Evolutionary conservation across 2,329 filamentous ascomycete species (phyloP).

Genomic region (Clonostachys byssicola): DNA sequence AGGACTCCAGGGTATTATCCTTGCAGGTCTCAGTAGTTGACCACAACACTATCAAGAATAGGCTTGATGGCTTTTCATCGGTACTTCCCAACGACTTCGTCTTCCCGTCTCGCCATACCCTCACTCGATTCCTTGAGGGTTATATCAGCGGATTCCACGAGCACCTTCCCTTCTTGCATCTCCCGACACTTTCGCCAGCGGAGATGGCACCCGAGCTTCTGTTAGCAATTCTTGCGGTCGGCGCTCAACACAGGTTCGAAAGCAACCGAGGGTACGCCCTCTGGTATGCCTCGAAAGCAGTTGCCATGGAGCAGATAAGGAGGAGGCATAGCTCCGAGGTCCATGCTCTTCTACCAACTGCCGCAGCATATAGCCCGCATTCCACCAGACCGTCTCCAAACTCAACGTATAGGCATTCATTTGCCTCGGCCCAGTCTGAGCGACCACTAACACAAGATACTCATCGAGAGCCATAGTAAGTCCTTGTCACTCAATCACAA

Average conservation of each 20-base stretch:
- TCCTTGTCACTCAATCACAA: slow-evolving; percentile 1
- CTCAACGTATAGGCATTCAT: slow-evolving; percentile 52
- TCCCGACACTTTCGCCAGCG: slow-evolving; percentile 60
- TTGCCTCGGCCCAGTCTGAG: slow-evolving; percentile 54
- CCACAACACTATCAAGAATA: slow-evolving; percentile 50
- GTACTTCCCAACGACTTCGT: slow-evolving; percentile 60
- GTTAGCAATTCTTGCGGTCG: slow-evolving; percentile 63
- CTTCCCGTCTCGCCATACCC: slow-evolving; percentile 64
- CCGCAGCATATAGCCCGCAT: slow-evolving; percentile 55
- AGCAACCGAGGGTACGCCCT: slow-evolving; percentile 53
- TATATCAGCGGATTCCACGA: slow-evolving; percentile 65
- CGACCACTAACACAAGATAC: slow-evolving; percentile 53
- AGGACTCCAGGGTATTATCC: slow-evolving; percentile 25
- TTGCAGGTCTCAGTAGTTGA: slow-evolving; percentile 50
- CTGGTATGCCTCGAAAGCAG: slow-evolving; percentile 57
- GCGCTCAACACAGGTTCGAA: slow-evolving; percentile 63
- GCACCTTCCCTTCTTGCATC: slow-evolving; percentile 57
- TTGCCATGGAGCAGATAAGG: slow-evolving; percentile 55
- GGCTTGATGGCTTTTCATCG: slow-evolving; percentile 57
- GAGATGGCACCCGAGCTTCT: slow-evolving; percentile 66
- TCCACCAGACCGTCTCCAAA: slow-evolving; percentile 56
- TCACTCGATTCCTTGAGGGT: slow-evolving; percentile 65
- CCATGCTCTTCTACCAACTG: slow-evolving; percentile 50
- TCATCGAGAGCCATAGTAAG: slow-evolving; percentile 56
- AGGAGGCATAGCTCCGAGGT: slow-evolving; percentile 53